Percentiles rank a stretch among this genome's conserved stretches.
Conservation (phyloP, 2,329 filamentous ascomycete genomes). For the Amesomyces nigricolor region DNA sequence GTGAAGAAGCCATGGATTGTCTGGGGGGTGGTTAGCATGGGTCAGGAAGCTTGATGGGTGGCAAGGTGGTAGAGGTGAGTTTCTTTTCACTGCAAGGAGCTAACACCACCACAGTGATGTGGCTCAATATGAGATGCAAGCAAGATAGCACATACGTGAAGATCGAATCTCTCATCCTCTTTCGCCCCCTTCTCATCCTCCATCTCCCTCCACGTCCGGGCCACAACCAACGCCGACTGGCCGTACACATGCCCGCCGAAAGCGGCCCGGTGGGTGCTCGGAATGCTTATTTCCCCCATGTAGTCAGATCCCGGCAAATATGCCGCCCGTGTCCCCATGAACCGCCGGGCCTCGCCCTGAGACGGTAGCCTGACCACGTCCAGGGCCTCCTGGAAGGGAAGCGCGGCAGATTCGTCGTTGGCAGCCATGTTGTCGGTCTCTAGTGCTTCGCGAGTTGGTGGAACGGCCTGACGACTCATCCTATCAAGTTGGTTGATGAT, state of each 20-base stretch:
- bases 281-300: conserved; percentile 8
- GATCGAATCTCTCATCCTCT: conserved; percentile 27
- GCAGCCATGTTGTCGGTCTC: conserved; percentile 14
- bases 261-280: conserved; percentile 23
- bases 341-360: conserved; percentile 27
- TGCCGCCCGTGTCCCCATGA: conserved; percentile 33
- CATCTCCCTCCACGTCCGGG: conserved; percentile 30
- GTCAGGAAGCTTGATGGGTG: too few relatives aligned
- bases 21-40: conserved; percentile 29
- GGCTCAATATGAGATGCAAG: too few relatives aligned
- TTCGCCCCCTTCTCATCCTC: conserved; percentile 22
- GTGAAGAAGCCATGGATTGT: conserved; percentile 54
- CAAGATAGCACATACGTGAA: conserved; percentile 36
- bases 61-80: not conserved
- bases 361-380: conserved; percentile 30
- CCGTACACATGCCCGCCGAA: conserved; percentile 43
- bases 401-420: conserved; percentile 21
- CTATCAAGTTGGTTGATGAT: not conserved
- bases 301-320: conserved; percentile 33
- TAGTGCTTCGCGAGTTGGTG: too few relatives aligned
- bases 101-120: too few relatives aligned
- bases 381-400: conserved; percentile 35
- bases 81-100: not conserved
- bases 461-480: too few relatives aligned
- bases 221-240: conserved; percentile 38